A percentile compares a stretch with the other conserved stretches of the same genome.
phyloP scores from a whole-genome alignment of 73 alveolate species.

The Tetrahymena borealis region DNA sequence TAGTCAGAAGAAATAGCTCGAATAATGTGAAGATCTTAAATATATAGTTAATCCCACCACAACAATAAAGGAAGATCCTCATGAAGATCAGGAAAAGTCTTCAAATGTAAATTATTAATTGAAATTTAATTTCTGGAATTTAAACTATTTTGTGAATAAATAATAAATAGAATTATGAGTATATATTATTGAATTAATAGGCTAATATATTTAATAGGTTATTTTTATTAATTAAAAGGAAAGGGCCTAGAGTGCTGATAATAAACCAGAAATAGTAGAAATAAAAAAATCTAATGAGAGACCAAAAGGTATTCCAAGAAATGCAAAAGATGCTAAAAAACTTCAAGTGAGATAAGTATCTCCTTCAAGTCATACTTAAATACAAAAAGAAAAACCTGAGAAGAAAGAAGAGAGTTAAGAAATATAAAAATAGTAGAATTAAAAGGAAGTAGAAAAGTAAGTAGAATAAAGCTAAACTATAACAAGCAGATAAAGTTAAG shows the following conservation, averaged over 20 bases:
- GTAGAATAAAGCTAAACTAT: background rate
- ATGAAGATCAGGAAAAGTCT: background rate
- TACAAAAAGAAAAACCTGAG: background rate
- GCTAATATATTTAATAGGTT: no score
- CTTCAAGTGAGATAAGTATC: no score
- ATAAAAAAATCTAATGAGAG: no score
- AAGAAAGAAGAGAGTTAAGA: background rate
- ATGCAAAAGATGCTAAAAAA: no score
- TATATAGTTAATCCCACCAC: background rate
- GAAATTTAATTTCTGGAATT: no score
- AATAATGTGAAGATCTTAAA: background rate
- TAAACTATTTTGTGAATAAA: no score
- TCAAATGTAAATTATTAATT: background rate
- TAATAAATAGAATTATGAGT: no score
- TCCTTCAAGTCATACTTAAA: background rate
- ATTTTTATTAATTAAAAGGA: no score
- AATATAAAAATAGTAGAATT: background rate
- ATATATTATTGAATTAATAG: no score
- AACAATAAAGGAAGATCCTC: background rate
- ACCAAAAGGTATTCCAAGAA: no score
- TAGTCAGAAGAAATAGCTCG: background rate
- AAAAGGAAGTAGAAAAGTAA: background rate
- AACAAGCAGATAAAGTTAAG: background rate
- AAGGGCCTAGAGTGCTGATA: no score
- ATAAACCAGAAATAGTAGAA: no score